These are phyloP conservation scores for Astrothelium macrocarpum DNA, from an alignment of 495 filamentous ascomycete species.

Conservation along the genomic window DNA sequence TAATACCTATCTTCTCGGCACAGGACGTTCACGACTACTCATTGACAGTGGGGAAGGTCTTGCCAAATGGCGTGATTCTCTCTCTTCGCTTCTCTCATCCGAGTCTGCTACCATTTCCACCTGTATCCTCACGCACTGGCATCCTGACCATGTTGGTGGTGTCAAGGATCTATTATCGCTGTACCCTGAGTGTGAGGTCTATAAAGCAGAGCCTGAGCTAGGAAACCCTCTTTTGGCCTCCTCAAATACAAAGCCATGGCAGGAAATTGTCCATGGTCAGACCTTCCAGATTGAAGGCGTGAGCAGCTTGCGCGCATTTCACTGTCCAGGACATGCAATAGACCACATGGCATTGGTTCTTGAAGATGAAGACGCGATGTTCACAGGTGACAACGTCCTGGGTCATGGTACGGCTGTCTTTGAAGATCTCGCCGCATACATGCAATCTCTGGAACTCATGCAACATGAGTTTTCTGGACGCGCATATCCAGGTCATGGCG, in stretches of 20 bases:
- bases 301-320: conserved; percentile 54
- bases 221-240: conserved; percentile 31
- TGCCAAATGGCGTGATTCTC: conserved; percentile 42
- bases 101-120: conserved; percentile 56
- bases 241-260: conserved; percentile 24
- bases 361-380: conserved; percentile 72
- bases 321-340: conserved; percentile 75
- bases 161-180: conserved; percentile 53
- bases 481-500: conserved; percentile 86
- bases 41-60: conserved; percentile 35
- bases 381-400: conserved; percentile 91
- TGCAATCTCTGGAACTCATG: conserved; percentile 67
- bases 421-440: conserved; percentile 66
- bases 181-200: conserved; percentile 48
- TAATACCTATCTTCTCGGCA: conserved; percentile 36
- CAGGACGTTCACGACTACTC: conserved; percentile 26
- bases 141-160: conserved; percentile 74
- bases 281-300: conserved; percentile 65
- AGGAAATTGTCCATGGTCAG: conserved; percentile 52
- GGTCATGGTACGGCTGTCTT: conserved; percentile 92
- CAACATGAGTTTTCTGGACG: conserved; percentile 48
- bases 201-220: conserved; percentile 30
- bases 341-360: conserved; percentile 64
- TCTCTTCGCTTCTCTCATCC: conserved; percentile 51
- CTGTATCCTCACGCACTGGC: conserved; percentile 81